Evolutionary conservation across 2,329 filamentous ascomycete species (phyloP), one percentile per base, ranked within the genome.

Genomic region (Fusarium chuoi): DNA sequence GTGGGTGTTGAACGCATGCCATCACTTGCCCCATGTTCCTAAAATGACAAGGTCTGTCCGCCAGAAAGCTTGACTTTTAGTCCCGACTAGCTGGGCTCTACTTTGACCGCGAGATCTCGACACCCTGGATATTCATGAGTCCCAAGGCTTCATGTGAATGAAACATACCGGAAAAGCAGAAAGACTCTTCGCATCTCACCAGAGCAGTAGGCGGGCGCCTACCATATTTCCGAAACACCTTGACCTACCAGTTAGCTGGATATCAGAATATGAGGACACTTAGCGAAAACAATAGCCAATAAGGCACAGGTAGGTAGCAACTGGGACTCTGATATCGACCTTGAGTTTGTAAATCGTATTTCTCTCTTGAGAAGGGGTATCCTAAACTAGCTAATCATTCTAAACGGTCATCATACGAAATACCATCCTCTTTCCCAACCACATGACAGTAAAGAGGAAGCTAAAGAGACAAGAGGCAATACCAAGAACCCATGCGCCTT

Each of bases 401-500:
- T 42, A 49, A 30, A 52, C 18, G 11, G 26, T 30, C 48, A 42
- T 49, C 13, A 38, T 65, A 18, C 45, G 49, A 24, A 44, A 22
- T n/a, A 71, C 56, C 62, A 72, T 56, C 22, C 70, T 72, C 22
- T 51, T 74, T 10, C 70, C 62, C 24, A 77, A 30, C 62, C 73
- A 77, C 33, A 60, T 45, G 22, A 77, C 3, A 2, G 57, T 74
- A 28, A 77, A 49, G 3, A 62, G 57, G 45, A 75, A 74, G 11
- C 67, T 64, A 22, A 70, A 57, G 10, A 76, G 44, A 13, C 70
- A 77, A 6, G 75, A 75, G 6, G 57, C 70, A 57, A 68, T 68
- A 6, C 48, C 70, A 24, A 72, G 72, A 45, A 78, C 58, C 76
- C 71, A 78, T 17, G 73, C 60, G 6, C 68, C 54, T 20, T 79